Evolutionary conservation across 2,329 filamentous ascomycete genomes (phyloP).

Genomic region (Xylaria sp.): DNA sequence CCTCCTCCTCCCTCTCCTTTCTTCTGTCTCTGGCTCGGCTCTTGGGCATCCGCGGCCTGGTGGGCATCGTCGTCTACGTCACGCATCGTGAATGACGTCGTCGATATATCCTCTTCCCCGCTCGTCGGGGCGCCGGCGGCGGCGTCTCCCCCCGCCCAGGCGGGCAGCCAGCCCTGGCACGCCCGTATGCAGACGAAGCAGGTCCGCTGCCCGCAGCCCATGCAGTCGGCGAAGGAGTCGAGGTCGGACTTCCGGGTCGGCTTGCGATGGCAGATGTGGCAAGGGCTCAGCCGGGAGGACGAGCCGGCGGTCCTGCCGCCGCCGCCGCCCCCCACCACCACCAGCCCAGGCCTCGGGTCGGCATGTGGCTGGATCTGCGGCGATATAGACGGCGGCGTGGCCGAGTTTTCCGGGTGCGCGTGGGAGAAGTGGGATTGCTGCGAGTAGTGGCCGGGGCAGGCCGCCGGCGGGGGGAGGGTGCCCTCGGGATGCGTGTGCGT

Average conservation of each 20-base stretch:
- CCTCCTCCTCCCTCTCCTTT: conserved; percentile 28
- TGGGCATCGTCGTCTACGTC: conserved; percentile 45
- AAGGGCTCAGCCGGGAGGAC: conserved; percentile 50
- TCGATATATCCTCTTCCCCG: conserved; percentile 43
- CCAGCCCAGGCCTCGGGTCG: conserved; percentile 10
- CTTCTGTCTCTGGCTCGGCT: conserved; percentile 19
- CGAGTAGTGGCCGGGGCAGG: conserved; percentile 3
- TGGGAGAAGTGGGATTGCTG: conserved; percentile 31
- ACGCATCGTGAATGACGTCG: conserved; percentile 53
- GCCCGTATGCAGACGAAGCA: conserved; percentile 71
- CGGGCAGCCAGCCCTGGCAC: conserved; percentile 56
- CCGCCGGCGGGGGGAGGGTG: not conserved
- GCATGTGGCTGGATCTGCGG: conserved; percentile 18
- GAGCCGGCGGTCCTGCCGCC: conserved; percentile 9
- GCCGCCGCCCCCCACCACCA: too few species aligned
- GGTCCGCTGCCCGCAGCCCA: conserved; percentile 62
- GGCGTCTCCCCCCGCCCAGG: not conserved
- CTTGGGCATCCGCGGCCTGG: conserved; percentile 13
- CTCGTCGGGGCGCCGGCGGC: conserved; percentile 19
- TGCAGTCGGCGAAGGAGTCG: conserved; percentile 67
- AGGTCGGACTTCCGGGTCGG: conserved; percentile 68
- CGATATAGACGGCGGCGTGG: conserved; percentile 12
- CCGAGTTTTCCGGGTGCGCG: conserved; percentile 28
- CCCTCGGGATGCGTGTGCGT: conserved; percentile 1
- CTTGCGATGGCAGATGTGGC: conserved; percentile 68